A percentile compares a stretch with the other conserved stretches of the same genome.
Evolutionary conservation across 2,329 filamentous ascomycete genomes (phyloP).

Genomic region (Pseudogymnoascus verrucosus): DNA sequence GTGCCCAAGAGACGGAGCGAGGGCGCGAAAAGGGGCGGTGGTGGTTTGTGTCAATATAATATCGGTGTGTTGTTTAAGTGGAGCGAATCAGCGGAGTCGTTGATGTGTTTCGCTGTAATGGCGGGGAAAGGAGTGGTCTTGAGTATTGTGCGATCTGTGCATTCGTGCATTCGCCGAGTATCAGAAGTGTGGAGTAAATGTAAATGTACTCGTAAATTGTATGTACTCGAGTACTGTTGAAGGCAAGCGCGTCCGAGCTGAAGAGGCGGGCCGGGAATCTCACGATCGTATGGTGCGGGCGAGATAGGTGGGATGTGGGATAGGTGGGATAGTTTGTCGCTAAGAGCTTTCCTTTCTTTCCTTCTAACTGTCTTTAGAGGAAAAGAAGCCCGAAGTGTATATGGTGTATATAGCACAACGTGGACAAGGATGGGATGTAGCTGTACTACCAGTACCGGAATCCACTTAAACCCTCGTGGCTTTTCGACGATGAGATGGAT

Average conservation of each 20-base stretch:
- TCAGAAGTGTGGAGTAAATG: neutral
- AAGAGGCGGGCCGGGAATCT: neutral
- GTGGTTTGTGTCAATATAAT: neutral
- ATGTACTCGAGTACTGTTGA: neutral
- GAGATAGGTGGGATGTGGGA: neutral
- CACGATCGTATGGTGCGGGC: neutral
- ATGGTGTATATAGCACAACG: neutral
- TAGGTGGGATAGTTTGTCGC: neutral
- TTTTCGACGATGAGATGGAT: neutral
- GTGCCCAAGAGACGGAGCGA: neutral
- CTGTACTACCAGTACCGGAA: neutral
- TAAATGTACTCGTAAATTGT: neutral
- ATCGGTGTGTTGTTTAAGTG: neutral
- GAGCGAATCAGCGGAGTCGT: neutral
- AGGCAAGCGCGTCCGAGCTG: neutral
- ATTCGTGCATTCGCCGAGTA: neutral
- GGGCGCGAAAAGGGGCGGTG: neutral
- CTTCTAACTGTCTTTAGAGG: neutral
- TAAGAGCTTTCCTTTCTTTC: neutral
- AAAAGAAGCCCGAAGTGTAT: neutral
- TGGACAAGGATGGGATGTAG: neutral
- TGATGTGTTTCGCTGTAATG: neutral
- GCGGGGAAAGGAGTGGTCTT: neutral
- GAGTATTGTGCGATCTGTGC: neutral
- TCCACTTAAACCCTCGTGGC: neutral